Conservation (phyloP, 2,329 filamentous ascomycete genomes). For the Purpureocillium lavendulum region DNA sequence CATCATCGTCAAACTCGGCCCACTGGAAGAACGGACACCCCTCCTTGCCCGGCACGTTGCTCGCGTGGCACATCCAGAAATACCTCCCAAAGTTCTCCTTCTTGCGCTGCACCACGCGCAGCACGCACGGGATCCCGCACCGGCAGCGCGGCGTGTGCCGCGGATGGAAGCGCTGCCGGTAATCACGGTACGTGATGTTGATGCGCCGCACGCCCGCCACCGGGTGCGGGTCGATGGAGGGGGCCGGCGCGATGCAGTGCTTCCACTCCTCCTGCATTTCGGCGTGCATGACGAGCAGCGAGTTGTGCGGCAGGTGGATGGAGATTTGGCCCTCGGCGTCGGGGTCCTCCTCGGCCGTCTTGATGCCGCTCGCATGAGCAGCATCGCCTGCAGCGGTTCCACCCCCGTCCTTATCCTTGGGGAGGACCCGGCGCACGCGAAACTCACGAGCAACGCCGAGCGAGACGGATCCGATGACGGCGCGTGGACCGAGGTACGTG, state of each 20-base stretch:
- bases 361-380: conserved; percentile 20
- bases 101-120: conserved; percentile 75
- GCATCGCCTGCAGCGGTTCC: neutral
- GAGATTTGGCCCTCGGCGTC: conserved; percentile 79
- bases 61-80: conserved; percentile 89
- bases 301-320: conserved; percentile 92
- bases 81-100: conserved; percentile 70
- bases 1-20: conserved; percentile 82
- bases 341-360: conserved; percentile 32
- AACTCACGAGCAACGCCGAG: conserved; percentile 92
- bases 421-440: conserved; percentile 68
- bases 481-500: conserved; percentile 82
- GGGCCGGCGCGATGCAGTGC: conserved; percentile 70
- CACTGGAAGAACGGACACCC: conserved; percentile 76
- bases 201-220: conserved; percentile 73
- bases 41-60: conserved; percentile 59
- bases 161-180: conserved; percentile 70
- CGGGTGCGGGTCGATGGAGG: conserved; percentile 76
- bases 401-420: conserved; percentile 34
- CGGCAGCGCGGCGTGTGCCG: conserved; percentile 67
- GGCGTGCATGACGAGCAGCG: conserved; percentile 88
- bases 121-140: conserved; percentile 59
- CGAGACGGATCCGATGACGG: conserved; percentile 83
- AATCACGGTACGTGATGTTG: conserved; percentile 90
- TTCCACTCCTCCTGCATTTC: conserved; percentile 99